phyloP scores from a whole-genome alignment of 768 basidiomycete species.

The Russula sp. region DNA sequence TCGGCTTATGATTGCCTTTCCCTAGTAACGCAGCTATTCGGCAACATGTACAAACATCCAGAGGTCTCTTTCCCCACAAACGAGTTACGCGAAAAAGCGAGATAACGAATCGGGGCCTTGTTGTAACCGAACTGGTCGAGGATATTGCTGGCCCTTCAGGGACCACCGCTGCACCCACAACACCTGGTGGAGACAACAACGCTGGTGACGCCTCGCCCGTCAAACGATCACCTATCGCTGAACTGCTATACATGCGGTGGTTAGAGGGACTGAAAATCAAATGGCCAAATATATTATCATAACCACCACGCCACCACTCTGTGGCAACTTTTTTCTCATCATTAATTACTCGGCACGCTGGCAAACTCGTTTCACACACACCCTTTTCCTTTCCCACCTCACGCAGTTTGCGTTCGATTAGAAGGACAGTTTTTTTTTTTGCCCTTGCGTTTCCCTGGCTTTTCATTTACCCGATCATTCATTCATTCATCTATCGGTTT shows the following conservation, averaged over 20 bases:
- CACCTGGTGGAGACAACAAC: slow-evolving; percentile 40
- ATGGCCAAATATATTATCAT: slow-evolving; percentile 71
- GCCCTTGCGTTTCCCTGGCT: slow-evolving; percentile 7
- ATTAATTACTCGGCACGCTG: too few species aligned
- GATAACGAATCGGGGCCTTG: slow-evolving; percentile 79
- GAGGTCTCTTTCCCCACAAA: slow-evolving; percentile 75
- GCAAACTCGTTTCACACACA: too few species aligned
- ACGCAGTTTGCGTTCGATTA: not conserved
- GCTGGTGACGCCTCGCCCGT: slow-evolving; percentile 34
- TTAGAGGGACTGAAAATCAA: slow-evolving; percentile 86
- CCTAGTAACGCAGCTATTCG: slow-evolving; percentile 77
- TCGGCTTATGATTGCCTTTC: slow-evolving; percentile 19
- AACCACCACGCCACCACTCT: not conserved
- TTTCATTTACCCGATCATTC: slow-evolving; percentile 11
- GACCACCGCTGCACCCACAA: slow-evolving; percentile 35
- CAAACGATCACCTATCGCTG: slow-evolving; percentile 86
- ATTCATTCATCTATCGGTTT: not conserved
- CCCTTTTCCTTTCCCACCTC: not conserved
- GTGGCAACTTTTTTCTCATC: not conserved
- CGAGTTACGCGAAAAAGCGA: slow-evolving; percentile 76
- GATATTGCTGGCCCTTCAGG: slow-evolving; percentile 35
- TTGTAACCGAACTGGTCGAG: slow-evolving; percentile 82
- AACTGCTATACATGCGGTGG: slow-evolving; percentile 97
- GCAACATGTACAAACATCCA: slow-evolving; percentile 79
- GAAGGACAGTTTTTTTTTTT: not conserved